These are phyloP conservation scores for Elongisporangium undulatum DNA, from an alignment of 352 stramenopile genomes.

Conservation along the genomic window DNA sequence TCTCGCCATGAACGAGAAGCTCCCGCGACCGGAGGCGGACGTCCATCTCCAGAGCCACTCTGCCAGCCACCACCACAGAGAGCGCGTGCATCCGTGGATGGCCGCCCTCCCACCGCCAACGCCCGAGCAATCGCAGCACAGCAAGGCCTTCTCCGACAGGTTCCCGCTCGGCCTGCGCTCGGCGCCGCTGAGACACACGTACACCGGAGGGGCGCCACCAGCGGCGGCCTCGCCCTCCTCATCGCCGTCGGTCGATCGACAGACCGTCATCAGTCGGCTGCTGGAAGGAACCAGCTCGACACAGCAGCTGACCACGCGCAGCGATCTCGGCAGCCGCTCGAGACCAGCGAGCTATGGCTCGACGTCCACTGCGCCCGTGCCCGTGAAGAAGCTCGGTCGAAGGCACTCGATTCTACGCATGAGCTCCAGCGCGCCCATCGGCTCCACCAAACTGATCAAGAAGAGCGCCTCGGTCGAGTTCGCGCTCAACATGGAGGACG, in stretches of 20 bases:
- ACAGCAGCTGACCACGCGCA: conserved; percentile 1
- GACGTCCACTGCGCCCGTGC: not conserved
- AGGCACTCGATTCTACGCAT: conserved; percentile 66
- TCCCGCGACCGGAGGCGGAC: not conserved
- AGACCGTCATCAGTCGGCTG: conserved; percentile 20
- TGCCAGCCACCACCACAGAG: not conserved
- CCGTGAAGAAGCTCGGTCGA: conserved; percentile 15
- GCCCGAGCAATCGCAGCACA: not conserved
- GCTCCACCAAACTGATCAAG: conserved; percentile 23
- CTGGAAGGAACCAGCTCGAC: conserved; percentile 7
- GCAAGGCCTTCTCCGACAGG: not conserved
- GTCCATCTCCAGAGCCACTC: not conserved
- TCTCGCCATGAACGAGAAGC: not conserved
- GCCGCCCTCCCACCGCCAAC: conserved; percentile 1
- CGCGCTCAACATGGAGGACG: conserved; percentile 38
- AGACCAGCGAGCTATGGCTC: conserved; percentile 3
- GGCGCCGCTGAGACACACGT: not conserved
- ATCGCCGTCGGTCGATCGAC: conserved; percentile 8
- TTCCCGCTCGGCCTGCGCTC: not conserved
- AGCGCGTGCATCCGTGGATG: conserved; percentile 25
- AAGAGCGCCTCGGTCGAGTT: conserved; percentile 79
- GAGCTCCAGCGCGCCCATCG: conserved; percentile 23
- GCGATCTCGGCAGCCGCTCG: conserved; percentile 23
- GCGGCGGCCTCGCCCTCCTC: conserved; percentile 13
- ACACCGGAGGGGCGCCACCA: conserved; percentile 5